Evolutionary conservation across 305 asterid species (phyloP).

Genomic region (Fraxinus angustifolia): DNA sequence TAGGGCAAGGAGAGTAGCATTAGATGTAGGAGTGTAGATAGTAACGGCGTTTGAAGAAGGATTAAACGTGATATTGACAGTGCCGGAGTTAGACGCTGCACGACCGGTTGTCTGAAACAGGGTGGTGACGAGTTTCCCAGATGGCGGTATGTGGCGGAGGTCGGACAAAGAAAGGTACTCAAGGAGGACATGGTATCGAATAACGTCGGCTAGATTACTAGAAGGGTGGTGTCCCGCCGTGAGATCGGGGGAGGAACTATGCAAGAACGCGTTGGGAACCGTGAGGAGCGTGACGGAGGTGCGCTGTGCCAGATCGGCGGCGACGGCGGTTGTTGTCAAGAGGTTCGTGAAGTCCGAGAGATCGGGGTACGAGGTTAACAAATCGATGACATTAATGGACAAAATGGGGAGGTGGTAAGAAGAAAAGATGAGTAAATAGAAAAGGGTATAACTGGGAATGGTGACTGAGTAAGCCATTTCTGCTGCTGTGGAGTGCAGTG

Average conservation of each 20-base stretch:
- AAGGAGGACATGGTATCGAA: slow-evolving; percentile 80
- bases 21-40: slow-evolving; percentile 50
- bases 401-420: slow-evolving; percentile 25
- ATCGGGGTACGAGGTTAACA: slow-evolving; percentile 54
- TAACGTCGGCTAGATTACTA: slow-evolving; percentile 49
- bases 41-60: slow-evolving; percentile 31
- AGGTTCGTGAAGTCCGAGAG: slow-evolving; percentile 59
- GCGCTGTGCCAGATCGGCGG: slow-evolving; percentile 41
- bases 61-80: slow-evolving; percentile 57
- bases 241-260: slow-evolving; percentile 43
- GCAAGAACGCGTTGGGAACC: slow-evolving; percentile 41
- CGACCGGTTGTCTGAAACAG: slow-evolving; percentile 68
- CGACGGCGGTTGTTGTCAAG: slow-evolving; percentile 60
- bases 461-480: slow-evolving; percentile 45
- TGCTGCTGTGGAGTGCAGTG: slow-evolving; percentile 9
- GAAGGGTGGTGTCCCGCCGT: slow-evolving; percentile 34
- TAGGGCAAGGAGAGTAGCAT: slow-evolving; percentile 50
- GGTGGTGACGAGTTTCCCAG: not conserved
- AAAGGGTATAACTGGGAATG: slow-evolving; percentile 54
- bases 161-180: slow-evolving; percentile 44
- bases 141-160: not conserved
- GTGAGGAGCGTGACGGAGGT: slow-evolving; percentile 36
- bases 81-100: slow-evolving; percentile 52
- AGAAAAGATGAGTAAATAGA: slow-evolving; percentile 41
- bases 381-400: slow-evolving; percentile 50